A percentile compares a stretch with the other conserved stretches of the same genome.
Conservation (phyloP, 208 protist genomes). For the Acanthamoeba healyi region DNA sequence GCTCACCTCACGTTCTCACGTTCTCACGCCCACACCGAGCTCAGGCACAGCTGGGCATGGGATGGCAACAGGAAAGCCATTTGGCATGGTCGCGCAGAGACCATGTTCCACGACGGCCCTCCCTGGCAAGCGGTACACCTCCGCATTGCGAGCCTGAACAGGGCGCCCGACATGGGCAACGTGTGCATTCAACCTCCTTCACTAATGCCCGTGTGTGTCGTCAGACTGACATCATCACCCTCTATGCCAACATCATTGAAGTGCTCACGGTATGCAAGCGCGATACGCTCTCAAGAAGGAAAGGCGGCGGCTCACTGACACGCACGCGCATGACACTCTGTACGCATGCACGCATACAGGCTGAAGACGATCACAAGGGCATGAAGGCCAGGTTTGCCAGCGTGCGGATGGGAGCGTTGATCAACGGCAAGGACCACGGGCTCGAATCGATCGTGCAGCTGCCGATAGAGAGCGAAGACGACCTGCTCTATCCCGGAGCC, state of each 20-base stretch:
- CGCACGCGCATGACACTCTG: no score
- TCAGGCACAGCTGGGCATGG: constrained; percentile 47
- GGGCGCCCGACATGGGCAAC: no score
- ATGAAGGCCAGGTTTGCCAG: background rate
- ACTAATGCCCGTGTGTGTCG: no score
- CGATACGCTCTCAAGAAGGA: no score
- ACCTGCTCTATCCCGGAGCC: background rate
- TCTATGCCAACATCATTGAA: constrained; percentile 11
- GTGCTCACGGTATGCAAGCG: constrained; percentile 21
- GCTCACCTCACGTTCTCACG: no score
- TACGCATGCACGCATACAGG: background rate
- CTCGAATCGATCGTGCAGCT: background rate
- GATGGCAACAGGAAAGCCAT: constrained; percentile 25
- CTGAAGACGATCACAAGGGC: constrained; percentile 4
- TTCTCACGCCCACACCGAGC: no score
- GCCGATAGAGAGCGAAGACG: constrained; percentile 45
- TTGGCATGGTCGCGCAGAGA: background rate
- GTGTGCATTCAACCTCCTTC: no score
- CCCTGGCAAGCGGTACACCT: constrained; percentile 10
- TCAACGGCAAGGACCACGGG: constrained; percentile 44
- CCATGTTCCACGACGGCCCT: constrained; percentile 12
- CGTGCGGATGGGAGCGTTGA: background rate
- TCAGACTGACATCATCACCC: constrained; percentile 6
- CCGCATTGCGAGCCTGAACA: no score
- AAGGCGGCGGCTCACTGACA: no score